phyloP scores from a whole-genome alignment of 352 stramenopile genomes.

The Pythium phragmiticola region DNA sequence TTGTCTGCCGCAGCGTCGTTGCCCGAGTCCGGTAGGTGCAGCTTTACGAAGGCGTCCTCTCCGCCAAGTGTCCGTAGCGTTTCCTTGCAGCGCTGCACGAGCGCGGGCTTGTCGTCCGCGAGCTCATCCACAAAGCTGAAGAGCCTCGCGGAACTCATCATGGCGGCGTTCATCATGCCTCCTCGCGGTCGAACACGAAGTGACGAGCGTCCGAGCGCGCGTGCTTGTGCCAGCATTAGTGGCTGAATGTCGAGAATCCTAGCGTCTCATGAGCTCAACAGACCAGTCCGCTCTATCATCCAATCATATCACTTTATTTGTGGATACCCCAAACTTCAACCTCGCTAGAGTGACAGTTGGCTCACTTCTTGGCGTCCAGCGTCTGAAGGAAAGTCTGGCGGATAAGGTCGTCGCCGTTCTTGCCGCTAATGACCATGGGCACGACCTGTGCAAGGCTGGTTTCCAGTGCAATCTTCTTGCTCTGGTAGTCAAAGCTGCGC shows the following conservation, averaged over 20 bases:
- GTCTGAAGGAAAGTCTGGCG: constrained; percentile 56
- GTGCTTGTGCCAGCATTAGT: constrained; percentile 17
- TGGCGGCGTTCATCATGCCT: constrained; percentile 18
- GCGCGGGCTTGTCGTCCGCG: constrained; percentile 34
- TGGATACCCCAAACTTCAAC: constrained; percentile 18
- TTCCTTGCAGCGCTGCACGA: constrained; percentile 43
- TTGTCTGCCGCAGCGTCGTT: constrained; percentile 6
- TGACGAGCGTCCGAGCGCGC: background rate
- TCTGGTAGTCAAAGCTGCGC: constrained; percentile 72
- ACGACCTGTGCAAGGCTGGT: constrained; percentile 50
- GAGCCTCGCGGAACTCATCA: constrained; percentile 30
- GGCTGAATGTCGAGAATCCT: background rate
- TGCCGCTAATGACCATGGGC: constrained; percentile 80
- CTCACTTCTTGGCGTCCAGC: constrained; percentile 28
- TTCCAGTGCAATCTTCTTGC: constrained; percentile 70
- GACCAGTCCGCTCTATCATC: constrained; percentile 13
- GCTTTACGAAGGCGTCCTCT: constrained; percentile 36
- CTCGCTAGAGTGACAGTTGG: background rate
- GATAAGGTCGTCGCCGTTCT: constrained; percentile 83
- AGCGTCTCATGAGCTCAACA: background rate
- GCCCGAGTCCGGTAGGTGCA: constrained; percentile 34
- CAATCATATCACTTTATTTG: constrained; percentile 21
- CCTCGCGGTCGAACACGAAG: background rate
- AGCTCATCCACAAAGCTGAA: constrained; percentile 60
- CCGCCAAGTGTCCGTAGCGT: constrained; percentile 41